These are phyloP conservation scores for Podila minutissima DNA, from an alignment of 192 early-diverging fungal genomes.

Conservation along the genomic window DNA sequence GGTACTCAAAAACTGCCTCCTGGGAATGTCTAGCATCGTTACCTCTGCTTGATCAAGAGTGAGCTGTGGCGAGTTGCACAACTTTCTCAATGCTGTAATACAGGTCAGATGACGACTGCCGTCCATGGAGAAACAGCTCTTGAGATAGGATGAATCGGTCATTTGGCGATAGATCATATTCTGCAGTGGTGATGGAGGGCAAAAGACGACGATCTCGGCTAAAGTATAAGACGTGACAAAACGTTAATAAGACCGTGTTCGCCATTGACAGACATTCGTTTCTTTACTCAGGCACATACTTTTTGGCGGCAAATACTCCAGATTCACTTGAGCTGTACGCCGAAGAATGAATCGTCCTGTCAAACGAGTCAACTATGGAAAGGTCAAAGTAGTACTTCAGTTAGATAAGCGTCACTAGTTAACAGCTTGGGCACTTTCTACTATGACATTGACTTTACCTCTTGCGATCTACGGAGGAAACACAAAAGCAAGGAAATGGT, in stretches of 20 bases:
- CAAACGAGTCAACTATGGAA: slow-evolving; percentile 43
- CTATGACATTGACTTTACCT: not conserved
- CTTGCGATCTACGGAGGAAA: slow-evolving; percentile 1
- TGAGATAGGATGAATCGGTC: slow-evolving; percentile 23
- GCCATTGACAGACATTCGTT: not conserved
- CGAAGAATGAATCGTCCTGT: slow-evolving; percentile 68
- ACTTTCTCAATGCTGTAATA: slow-evolving; percentile 55
- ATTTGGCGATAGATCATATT: slow-evolving; percentile 42
- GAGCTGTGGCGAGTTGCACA: slow-evolving; percentile 52
- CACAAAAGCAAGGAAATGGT: too few species aligned
- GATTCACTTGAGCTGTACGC: slow-evolving; percentile 62
- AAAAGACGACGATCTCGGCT: slow-evolving; percentile 68
- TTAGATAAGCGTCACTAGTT: not conserved
- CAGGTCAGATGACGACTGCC: slow-evolving; percentile 53
- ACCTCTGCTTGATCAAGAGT: slow-evolving; percentile 31
- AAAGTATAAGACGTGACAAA: not conserved
- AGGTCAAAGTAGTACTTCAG: not conserved
- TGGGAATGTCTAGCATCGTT: not conserved
- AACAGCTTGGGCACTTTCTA: too few species aligned
- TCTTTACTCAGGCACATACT: slow-evolving; percentile 12
- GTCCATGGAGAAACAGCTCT: slow-evolving; percentile 43
- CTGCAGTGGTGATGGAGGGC: slow-evolving; percentile 56
- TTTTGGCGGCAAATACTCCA: slow-evolving; percentile 68
- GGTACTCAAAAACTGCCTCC: not conserved
- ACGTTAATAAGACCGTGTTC: not conserved